phyloP scores from a whole-genome alignment of 2,329 filamentous ascomycete genomes.

The Nannizzia gypsea region DNA sequence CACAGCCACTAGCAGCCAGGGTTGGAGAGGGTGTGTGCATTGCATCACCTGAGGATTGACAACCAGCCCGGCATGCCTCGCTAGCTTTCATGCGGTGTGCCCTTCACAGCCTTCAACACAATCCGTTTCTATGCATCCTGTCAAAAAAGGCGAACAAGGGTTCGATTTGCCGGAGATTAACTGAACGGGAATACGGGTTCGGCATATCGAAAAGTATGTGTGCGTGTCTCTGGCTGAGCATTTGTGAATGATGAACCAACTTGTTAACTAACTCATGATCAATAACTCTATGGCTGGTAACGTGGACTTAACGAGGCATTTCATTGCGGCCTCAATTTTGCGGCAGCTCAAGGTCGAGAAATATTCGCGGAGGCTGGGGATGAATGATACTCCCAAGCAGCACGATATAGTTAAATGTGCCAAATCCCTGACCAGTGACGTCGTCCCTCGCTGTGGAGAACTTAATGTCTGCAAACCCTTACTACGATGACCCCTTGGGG shows the following conservation, averaged over 20 bases:
- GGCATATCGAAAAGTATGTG: too few relatives aligned
- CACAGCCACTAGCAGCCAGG: neutral
- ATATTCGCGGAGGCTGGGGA: too few relatives aligned
- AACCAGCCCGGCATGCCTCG: neutral
- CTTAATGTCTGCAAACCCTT: neutral
- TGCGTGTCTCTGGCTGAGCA: too few relatives aligned
- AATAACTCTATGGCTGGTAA: too few relatives aligned
- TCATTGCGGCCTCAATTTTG: neutral
- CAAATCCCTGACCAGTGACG: neutral
- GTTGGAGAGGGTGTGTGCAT: neutral
- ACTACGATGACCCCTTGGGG: neutral
- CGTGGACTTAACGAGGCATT: too few relatives aligned
- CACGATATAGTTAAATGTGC: neutral
- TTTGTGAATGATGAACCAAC: too few relatives aligned
- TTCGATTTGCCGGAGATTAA: neutral
- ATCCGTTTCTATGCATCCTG: neutral
- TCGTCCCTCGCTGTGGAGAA: neutral
- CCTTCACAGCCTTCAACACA: neutral
- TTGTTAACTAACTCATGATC: too few relatives aligned
- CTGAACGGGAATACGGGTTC: neutral
- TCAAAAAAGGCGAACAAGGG: neutral
- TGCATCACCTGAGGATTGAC: neutral
- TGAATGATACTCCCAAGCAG: neutral
- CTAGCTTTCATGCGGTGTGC: neutral
- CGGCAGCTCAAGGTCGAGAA: too few relatives aligned